These are phyloP conservation scores for Yamadazyma epiphylla DNA, from an alignment of 1,139 yeast genomes.

Conservation along the genomic window DNA sequence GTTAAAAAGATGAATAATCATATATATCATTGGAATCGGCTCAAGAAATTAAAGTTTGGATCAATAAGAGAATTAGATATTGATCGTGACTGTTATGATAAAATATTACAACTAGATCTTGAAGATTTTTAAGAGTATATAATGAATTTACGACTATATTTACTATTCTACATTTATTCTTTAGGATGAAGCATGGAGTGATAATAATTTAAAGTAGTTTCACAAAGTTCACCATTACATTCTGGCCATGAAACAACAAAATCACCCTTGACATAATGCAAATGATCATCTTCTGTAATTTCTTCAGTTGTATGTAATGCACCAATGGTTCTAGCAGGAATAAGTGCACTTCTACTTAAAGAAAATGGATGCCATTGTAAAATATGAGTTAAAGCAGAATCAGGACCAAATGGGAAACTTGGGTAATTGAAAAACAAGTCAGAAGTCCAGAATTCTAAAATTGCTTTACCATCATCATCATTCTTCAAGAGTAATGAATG, in stretches of 20 bases:
- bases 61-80: conserved; percentile 7
- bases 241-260: conserved; percentile 58
- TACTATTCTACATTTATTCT: neutral
- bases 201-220: conserved; percentile 40
- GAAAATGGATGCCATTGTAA: conserved; percentile 91
- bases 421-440: conserved; percentile 62
- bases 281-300: conserved; percentile 30
- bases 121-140: conserved; percentile 13
- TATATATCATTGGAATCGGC: conserved; percentile 42
- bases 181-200: conserved; percentile 14
- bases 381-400: conserved; percentile 71
- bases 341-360: conserved; percentile 65
- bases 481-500: conserved; percentile 67
- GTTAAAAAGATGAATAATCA: conserved; percentile 41
- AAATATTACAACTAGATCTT: conserved; percentile 13
- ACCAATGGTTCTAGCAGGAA: conserved; percentile 50
- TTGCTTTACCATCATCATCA: conserved; percentile 57
- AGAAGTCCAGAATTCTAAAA: conserved; percentile 75
- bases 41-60: conserved; percentile 13
- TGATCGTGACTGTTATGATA: conserved; percentile 11
- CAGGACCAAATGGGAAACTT: conserved; percentile 58
- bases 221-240: conserved; percentile 52
- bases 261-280: conserved; percentile 57
- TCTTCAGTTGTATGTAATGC: conserved; percentile 22
- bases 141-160: too few species aligned